Base-by-base conservation (phyloP, 129 eudicot genomes). In the Helianthus annuus region DNA sequence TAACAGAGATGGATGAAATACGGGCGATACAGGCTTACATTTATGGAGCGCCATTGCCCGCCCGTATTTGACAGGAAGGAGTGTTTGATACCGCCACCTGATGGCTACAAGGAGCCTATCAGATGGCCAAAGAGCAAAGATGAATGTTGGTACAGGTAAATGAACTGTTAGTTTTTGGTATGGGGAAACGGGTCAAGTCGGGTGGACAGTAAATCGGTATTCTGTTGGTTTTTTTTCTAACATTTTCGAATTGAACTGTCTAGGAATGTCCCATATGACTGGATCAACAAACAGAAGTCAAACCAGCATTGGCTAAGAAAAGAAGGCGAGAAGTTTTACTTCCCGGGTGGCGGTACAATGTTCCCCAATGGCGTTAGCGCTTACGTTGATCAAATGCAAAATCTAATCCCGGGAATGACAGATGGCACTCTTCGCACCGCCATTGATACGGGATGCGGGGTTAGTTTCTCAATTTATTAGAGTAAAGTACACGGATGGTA, bases 281-380 rank as follows among this genome's bases (percentile, higher is more conserved):
- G 99, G 99, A 95, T 95, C 74, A 90, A 88, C 91, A 95, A 88
- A 49, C 91, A 93, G 51, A 93, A 93, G 79, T 93, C 97, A 5
- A 90, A 89, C 79, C 98, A 93, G 69, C 87, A 93, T 81, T 93
- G 98, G 98, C 83, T 93, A 65, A 84, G 69, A 75, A 93, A 93
- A 84, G 92, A 89, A 82, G 97, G 97, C 57, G 99, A 95, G 69
- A 95, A 95, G 69, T 95, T 95, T 80, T 81, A 62, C 78, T 93
- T 93, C 73, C 98, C 98, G 9, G 98, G 98, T 68, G 98, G 98
- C 9, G 98, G 98, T 59, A 93, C 98, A 11, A 93, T 90, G 98
- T 93, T 93, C 58, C 98, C 97, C 22, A 83, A 87, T 11, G 98
- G 98, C 17, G 98, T 93, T 48, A 81, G 92, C 13, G 76, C 81